Evolutionary conservation across 169 alveolate species (phyloP), one percentile per base, ranked within the genome.

Genomic region (Plasmodium gallinaceum): DNA sequence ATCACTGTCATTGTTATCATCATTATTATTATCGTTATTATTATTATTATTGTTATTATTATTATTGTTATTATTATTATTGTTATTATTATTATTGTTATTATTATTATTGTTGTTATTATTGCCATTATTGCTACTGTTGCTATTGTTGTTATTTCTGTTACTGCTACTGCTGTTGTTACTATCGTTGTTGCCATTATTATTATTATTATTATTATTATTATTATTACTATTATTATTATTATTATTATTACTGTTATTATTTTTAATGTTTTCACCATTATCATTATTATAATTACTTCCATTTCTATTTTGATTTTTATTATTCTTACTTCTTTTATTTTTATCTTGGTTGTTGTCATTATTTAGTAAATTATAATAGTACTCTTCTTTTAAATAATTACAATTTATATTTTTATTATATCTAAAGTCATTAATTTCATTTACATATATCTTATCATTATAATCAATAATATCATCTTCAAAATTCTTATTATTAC

Each of bases 241-340:
- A 60, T 80, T 42, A 45, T 45, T 42, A 9, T 18, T 9, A 58
- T 18, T 22, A 51, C 70, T 52, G 26, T 52, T 3, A 14, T 46
- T 7, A 5, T 42, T 24, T 7, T 64, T 16, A 39, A 22, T n/a
- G 16, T 45, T 39, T 20, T 24, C 16, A 12, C 45, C 69, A 39
- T 78, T 65, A n/a, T 18, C 54, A 20, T 20, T 42, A 7, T 64
- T 75, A 68, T 75, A 16, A 42, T 26, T 51, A 43, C 45, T 14
- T 42, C 66, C 88, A 61, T 12, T 52, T 5, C 45, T 39, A 74
- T 74, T 46, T 26, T 26, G 22, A 61, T 18, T 51, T 37, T 62
- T 26, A 71, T 65, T 57, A 51, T 16, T 48, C 9, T 16, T 1
- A 48, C 43, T 32, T 39, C 22, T 69, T 42, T 69, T 12, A 48